Evolutionary conservation across 371 early-diverging fungal species (phyloP), one percentile per base, ranked within the genome.

Genomic region (Syncephalastrum contaminatum): DNA sequence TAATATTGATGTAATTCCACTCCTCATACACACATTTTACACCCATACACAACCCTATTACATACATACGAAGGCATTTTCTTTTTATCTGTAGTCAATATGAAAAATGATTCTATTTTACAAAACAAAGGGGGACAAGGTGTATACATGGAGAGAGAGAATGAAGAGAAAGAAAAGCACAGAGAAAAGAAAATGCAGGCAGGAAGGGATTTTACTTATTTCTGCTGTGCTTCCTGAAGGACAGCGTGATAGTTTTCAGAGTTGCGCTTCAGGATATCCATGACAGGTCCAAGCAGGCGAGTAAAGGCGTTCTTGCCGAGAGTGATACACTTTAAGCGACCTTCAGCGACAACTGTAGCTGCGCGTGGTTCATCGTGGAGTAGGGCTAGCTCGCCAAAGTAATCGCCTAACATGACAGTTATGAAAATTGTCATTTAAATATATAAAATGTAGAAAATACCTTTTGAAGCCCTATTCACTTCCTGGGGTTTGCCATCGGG

Each of bases 221-320:
- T 20, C 36, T 16, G 25, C 13, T 43, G n/a, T 7, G 47, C 59
- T 58, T 65, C 53, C 47, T 59, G 54, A 43, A 73, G 63, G n/a
- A 70, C 58, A 50, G 69, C 71, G 53, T 68, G 65, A 68, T 96
- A 95, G 70, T 92, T 91, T 59, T 77, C 85, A 20, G 89, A 86
- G 70, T 96, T 94, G 52, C 97, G 84, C 69, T 93, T 89, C 60
- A 97, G 80, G 51, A 95, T 93, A 63, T 95, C 94, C 62, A 92
- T 87, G 36, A 94, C 88, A 15, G 97, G 96, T 6, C 98, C 97
- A 5, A 98, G 80, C 48, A 98, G 76, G 36, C 98, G 85, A 40
- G 88, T 89, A 69, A 98, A 98, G 8, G 96, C 94, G 54, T 88
- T 85, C 73, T 93, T 94, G 58, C 91, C 91, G 47, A 97, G 75